phyloP scores from a whole-genome alignment of 352 stramenopile genomes.

The Phytophthora constricta region DNA sequence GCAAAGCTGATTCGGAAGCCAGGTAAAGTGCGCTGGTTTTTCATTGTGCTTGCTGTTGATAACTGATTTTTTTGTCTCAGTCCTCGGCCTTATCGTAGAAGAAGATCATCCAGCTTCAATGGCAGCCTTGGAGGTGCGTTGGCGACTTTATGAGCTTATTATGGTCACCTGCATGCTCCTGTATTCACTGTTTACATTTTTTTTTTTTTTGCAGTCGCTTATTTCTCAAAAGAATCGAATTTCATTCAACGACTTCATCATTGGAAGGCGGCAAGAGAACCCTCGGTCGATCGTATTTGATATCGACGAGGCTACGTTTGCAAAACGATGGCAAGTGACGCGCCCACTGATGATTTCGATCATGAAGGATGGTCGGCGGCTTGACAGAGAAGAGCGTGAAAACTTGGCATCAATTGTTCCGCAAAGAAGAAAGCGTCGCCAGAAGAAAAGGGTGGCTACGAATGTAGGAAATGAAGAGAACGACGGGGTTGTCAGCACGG shows the following conservation, averaged over 20 bases:
- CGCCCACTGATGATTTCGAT: slow-evolving; percentile 55
- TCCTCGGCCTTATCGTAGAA: slow-evolving; percentile 60
- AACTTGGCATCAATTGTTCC: slow-evolving; percentile 30
- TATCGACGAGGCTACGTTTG: slow-evolving; percentile 54
- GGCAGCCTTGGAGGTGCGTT: slow-evolving; percentile 35
- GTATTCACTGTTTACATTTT: neutral
- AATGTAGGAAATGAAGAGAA: slow-evolving; percentile 1
- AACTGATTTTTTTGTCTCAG: slow-evolving; percentile 28
- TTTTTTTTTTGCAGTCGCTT: slow-evolving; percentile 31
- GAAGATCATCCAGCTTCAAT: slow-evolving; percentile 49
- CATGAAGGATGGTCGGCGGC: slow-evolving; percentile 51
- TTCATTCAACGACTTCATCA: slow-evolving; percentile 66
- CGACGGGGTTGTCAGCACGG: slow-evolving; percentile 10
- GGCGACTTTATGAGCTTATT: slow-evolving; percentile 13
- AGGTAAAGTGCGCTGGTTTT: slow-evolving; percentile 41
- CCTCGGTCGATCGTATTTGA: slow-evolving; percentile 56
- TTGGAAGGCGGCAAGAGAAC: slow-evolving; percentile 33
- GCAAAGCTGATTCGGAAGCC: slow-evolving; percentile 76
- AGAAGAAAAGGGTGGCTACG: neutral
- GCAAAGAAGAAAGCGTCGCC: slow-evolving; percentile 17
- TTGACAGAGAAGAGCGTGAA: slow-evolving; percentile 48
- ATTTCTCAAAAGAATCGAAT: slow-evolving; percentile 55
- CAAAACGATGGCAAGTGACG: slow-evolving; percentile 47
- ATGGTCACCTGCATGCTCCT: neutral
- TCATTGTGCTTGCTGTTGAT: neutral